A percentile compares a stretch with the other conserved stretches of the same genome.
These are phyloP conservation scores for Basipetospora sp. DNA, from an alignment of 2,329 filamentous ascomycete species.

Conservation along the genomic window DNA sequence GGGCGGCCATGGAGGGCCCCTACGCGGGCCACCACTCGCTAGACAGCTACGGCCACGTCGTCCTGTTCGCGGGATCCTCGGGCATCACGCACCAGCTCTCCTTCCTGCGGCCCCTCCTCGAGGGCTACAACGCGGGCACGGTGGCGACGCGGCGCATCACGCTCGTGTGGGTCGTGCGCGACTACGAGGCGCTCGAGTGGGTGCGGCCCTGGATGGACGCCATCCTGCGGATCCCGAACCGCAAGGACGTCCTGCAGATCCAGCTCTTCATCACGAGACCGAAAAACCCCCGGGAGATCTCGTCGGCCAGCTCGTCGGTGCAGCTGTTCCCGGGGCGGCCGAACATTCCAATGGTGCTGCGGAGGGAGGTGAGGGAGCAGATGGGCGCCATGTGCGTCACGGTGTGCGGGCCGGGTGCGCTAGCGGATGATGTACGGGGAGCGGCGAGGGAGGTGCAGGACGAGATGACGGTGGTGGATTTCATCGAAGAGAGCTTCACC, in stretches of 20 bases:
- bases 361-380: conserved; percentile 67
- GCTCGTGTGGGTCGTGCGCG: conserved; percentile 85
- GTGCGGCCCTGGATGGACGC: conserved; percentile 70
- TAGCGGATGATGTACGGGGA: conserved; percentile 61
- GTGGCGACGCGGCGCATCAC: conserved; percentile 69
- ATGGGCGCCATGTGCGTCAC: conserved; percentile 79
- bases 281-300: conserved; percentile 66
- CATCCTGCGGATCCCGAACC: conserved; percentile 62
- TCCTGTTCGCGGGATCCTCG: conserved; percentile 83
- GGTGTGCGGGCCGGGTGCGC: conserved; percentile 59
- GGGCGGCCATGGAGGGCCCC: conserved; percentile 74
- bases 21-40: conserved; percentile 74
- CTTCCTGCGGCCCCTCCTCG: conserved; percentile 64
- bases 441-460: conserved; percentile 52
- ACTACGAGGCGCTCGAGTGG: conserved; percentile 82
- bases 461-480: conserved; percentile 49
- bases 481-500: conserved; percentile 64
- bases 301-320: conserved; percentile 62
- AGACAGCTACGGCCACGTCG: conserved; percentile 78
- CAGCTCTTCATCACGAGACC: conserved; percentile 84
- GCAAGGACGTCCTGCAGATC: conserved; percentile 70
- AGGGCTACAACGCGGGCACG: conserved; percentile 53
- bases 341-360: conserved; percentile 63
- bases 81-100: conserved; percentile 93
- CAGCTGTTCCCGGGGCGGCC: conserved; percentile 87